phyloP scores from a whole-genome alignment of 2,329 filamentous ascomycete genomes.

The Aspergillus bombycis region DNA sequence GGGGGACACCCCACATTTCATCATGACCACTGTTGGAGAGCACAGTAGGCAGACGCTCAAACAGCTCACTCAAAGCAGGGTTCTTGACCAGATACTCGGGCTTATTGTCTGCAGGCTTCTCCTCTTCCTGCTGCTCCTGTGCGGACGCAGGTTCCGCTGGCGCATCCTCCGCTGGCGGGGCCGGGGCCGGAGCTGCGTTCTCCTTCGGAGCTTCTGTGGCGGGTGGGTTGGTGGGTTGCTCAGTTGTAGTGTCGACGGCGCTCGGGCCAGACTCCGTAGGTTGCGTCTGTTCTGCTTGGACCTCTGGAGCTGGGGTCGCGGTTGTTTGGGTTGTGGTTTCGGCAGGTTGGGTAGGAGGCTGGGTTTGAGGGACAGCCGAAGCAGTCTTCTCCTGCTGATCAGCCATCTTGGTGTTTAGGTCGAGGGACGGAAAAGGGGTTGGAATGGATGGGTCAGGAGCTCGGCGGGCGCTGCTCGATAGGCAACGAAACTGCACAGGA shows the following conservation, averaged over 20 bases:
- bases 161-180: neutral
- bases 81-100: conserved; percentile 40
- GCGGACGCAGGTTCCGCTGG: neutral
- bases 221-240: conserved; percentile 1
- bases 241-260: conserved; percentile 12
- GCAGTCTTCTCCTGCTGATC: conserved; percentile 9
- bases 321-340: conserved; percentile 2
- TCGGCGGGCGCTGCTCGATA: neutral
- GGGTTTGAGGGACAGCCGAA: conserved; percentile 6
- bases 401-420: conserved; percentile 3
- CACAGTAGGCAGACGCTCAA: conserved; percentile 61
- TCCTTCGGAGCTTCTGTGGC: conserved; percentile 8
- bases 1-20: conserved; percentile 86
- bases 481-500: neutral
- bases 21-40: conserved; percentile 61
- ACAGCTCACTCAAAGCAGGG: conserved; percentile 58
- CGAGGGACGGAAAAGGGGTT: conserved; percentile 1
- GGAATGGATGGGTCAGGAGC: neutral
- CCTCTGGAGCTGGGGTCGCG: conserved; percentile 9
- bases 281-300: conserved; percentile 15
- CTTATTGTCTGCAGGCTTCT: conserved; percentile 29
- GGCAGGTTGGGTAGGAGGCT: conserved; percentile 2
- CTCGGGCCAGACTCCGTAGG: neutral
- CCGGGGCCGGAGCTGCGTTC: conserved; percentile 7
- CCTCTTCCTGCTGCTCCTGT: conserved; percentile 25